Conservation (phyloP, 2,329 filamentous ascomycete species). For the Exophiala aquamarina region DNA sequence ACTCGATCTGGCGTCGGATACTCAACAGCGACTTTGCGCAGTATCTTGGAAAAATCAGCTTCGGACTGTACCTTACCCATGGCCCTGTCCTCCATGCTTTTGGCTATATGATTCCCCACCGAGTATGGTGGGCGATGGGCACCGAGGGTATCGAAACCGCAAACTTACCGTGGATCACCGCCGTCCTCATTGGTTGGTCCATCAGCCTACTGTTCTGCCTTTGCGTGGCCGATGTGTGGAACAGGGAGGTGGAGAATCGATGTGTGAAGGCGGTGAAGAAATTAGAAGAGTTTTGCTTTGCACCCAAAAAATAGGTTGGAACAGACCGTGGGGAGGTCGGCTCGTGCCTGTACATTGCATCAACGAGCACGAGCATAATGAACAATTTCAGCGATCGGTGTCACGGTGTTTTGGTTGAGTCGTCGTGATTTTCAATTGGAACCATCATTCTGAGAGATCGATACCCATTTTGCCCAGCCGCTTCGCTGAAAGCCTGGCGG, state of each 20-base stretch:
- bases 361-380: too few species aligned
- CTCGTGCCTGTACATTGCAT: too few species aligned
- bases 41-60: conserved; percentile 50
- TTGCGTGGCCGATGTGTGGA: conserved; percentile 57
- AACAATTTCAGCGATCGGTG: too few species aligned
- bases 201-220: conserved; percentile 46
- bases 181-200: conserved; percentile 41
- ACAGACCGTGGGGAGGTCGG: too few species aligned
- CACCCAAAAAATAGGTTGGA: neutral
- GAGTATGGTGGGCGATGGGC: conserved; percentile 37
- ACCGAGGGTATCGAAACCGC: conserved; percentile 33
- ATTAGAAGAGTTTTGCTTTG: conserved; percentile 25
- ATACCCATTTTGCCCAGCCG: too few species aligned
- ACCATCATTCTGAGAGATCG: too few species aligned
- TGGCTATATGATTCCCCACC: conserved; percentile 39
- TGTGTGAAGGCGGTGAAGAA: conserved; percentile 27
- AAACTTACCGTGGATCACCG: conserved; percentile 39
- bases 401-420: too few species aligned
- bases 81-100: conserved; percentile 44
- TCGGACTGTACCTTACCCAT: conserved; percentile 50
- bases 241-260: conserved; percentile 25
- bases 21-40: conserved; percentile 43
- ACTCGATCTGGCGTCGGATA: conserved; percentile 35
- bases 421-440: too few species aligned
- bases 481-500: too few species aligned